phyloP scores from a whole-genome alignment of 2,329 filamentous ascomycete species.

The Ascochyta rabiei region DNA sequence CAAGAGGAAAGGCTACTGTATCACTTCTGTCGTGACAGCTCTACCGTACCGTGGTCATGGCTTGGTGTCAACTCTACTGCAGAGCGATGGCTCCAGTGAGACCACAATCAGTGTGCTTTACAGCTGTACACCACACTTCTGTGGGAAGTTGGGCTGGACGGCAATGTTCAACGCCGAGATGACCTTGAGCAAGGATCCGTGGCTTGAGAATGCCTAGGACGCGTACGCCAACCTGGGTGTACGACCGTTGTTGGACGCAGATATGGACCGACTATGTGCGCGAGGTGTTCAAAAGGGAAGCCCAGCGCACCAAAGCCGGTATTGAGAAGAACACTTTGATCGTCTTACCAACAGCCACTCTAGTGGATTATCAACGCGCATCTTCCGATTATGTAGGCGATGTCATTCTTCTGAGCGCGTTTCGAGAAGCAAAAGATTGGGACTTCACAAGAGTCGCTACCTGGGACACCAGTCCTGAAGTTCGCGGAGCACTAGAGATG shows the following conservation, averaged over 20 bases:
- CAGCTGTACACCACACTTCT: slow-evolving; percentile 4
- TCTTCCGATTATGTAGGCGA: slow-evolving; percentile 4
- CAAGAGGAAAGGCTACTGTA: background rate
- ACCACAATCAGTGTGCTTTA: slow-evolving; percentile 7
- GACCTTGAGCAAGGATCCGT: background rate
- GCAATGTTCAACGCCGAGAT: background rate
- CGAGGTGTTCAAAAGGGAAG: background rate
- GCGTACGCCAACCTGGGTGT: background rate
- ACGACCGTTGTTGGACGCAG: background rate
- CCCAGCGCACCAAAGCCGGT: background rate
- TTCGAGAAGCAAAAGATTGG: slow-evolving; percentile 10
- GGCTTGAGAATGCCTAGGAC: background rate
- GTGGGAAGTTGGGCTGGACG: background rate
- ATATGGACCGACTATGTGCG: background rate
- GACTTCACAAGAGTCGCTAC: slow-evolving; percentile 2
- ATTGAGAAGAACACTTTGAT: background rate
- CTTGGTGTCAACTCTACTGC: slow-evolving; percentile 6
- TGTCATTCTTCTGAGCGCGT: background rate
- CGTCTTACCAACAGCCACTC: background rate
- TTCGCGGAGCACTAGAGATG: background rate
- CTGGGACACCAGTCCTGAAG: background rate
- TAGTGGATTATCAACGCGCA: slow-evolving; percentile 9
- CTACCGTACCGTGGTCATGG: slow-evolving; percentile 8
- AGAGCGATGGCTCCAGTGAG: slow-evolving; percentile 4
- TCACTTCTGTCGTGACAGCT: slow-evolving; percentile 6